phyloP scores from a whole-genome alignment of 2,329 filamentous ascomycete genomes.

The Golovinomyces cichoracearum region DNA sequence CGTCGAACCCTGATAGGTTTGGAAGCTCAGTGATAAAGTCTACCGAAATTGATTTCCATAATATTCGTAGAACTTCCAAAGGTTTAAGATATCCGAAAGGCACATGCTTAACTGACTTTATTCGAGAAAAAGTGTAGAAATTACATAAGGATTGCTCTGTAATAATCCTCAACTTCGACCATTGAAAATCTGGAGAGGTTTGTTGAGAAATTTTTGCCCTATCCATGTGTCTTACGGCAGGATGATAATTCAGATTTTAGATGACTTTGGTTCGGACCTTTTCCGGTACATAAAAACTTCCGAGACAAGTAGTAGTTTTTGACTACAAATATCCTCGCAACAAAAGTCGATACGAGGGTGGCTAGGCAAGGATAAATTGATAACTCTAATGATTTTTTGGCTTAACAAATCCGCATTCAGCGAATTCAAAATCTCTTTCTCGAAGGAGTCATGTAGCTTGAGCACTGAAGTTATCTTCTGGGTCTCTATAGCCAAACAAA shows the following conservation, averaged over 20 bases:
- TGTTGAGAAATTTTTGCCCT: not conserved
- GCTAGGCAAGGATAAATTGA: not conserved
- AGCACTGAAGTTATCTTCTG: not conserved
- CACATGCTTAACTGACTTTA: not conserved
- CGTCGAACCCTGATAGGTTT: not conserved
- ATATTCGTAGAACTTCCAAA: not conserved
- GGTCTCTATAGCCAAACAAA: not conserved
- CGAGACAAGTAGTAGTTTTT: not conserved
- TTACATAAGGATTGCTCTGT: not conserved
- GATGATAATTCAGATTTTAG: not conserved
- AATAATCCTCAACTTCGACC: not conserved
- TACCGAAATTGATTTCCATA: not conserved
- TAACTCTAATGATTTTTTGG: not conserved
- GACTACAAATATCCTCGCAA: not conserved
- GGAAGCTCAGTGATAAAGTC: conserved; percentile 1
- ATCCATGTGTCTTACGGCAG: not conserved
- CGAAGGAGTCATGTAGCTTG: not conserved
- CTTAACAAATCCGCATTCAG: not conserved
- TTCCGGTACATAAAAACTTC: not conserved
- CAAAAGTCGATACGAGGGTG: not conserved
- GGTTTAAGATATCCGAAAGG: not conserved
- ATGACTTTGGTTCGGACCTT: not conserved
- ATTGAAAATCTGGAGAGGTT: not conserved
- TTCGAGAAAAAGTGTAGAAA: not conserved
- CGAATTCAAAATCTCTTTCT: not conserved